Evolutionary conservation across 768 basidiomycete species (phyloP).

Genomic region (Leucogyrophana mollusca): DNA sequence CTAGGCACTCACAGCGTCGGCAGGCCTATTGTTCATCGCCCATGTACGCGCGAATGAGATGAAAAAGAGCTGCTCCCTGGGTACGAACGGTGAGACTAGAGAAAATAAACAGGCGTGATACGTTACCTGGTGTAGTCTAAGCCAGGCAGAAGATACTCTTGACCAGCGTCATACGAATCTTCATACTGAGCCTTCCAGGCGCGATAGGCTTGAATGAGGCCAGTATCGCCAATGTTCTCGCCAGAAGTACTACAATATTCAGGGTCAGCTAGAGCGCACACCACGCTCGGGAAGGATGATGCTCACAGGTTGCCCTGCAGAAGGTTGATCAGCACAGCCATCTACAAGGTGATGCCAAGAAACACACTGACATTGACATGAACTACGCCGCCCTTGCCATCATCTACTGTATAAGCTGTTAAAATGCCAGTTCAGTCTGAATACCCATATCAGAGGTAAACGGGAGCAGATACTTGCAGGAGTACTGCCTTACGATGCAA

Average conservation of each 20-base stretch:
- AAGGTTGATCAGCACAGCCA: not conserved
- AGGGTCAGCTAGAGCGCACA: not conserved
- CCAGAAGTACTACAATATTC: conserved; percentile 68
- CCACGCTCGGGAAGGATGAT: not conserved
- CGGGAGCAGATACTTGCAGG: conserved; percentile 42
- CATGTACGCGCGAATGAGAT: conserved; percentile 87
- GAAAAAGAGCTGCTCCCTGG: conserved; percentile 92
- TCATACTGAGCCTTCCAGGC: conserved; percentile 86
- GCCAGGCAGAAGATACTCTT: conserved; percentile 80
- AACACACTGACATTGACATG: conserved; percentile 80
- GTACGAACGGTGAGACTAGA: not conserved
- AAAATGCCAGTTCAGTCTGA: conserved; percentile 5
- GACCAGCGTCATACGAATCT: conserved; percentile 52
- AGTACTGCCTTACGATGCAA: conserved; percentile 91
- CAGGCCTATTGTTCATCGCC: conserved; percentile 79
- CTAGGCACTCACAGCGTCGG: conserved; percentile 65
- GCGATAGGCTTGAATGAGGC: conserved; percentile 81
- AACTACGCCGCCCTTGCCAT: conserved; percentile 80
- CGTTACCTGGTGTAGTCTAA: conserved; percentile 66
- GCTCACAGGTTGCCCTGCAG: conserved; percentile 72
- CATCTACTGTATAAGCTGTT: conserved; percentile 76
- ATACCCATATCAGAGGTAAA: not conserved
- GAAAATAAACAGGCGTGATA: not conserved
- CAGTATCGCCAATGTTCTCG: conserved; percentile 88
- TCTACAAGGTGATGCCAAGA: not conserved